Base-by-base conservation (phyloP, 345 rosid species). In the Brassica juncea region DNA sequence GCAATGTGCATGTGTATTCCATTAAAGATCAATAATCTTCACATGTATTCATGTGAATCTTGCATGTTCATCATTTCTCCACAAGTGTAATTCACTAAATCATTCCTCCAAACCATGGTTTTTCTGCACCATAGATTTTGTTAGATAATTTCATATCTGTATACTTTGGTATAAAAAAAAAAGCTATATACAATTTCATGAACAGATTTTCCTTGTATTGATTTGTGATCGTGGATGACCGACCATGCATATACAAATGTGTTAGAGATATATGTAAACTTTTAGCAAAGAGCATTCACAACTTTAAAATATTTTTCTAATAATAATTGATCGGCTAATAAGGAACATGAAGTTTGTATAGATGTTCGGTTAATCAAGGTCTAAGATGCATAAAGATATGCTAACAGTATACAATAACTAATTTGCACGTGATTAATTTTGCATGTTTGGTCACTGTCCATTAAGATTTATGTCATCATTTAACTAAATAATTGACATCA, bases 351-450 rank as follows among this genome's bases (percentile, higher is more conserved):
- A 27, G 30, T 4, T 27, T 27, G 30, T 27, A 27, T 27, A 27
- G 0, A 27, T 27, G 30, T 27, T 27, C 30, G 3, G 30, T 27
- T 27, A 27, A 4, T 27, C 30, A 27, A 27, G 30, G 30, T 27
- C 30, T 35, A 49, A 49, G 57, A 49, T 49, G 6, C 6, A 49
- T 49, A 49, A n/a, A n/a, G 44, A 49, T 6, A 49, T 49, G 25
- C 25, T 16, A 54, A 54, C 57, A 54, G 8, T 54, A 63, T 31
- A 63, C 28, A 63, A 63, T 63, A 63, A 63, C 39, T 62, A 62
- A 12, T 10, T 31, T 31, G 14, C 67, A 63, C 21, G 23, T 30
- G 66, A 61, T 30, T 30, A 5, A 14, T 5, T 12, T 28, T 61
- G 2, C 19, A 30, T 61, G 57, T 71, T 71, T 71, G 66, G 75